A percentile compares a stretch with the other conserved stretches of the same genome.
Evolutionary conservation across 2,329 filamentous ascomycete genomes (phyloP).

Genomic region (Rugonectria rugulosa): DNA sequence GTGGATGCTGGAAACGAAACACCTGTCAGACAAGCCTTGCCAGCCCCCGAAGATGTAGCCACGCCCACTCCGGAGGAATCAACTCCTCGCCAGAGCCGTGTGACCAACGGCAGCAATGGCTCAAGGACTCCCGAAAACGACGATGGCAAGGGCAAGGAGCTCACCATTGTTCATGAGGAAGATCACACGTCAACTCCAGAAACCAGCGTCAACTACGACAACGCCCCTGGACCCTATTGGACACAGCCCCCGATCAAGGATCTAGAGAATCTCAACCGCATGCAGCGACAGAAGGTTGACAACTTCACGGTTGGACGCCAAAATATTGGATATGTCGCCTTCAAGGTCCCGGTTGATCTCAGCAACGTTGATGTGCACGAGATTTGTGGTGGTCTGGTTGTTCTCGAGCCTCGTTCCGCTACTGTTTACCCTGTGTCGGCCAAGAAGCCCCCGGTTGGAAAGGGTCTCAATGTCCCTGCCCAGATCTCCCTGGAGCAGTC

Average conservation of each 20-base stretch:
- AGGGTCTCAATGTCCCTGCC: slow-evolving; percentile 91
- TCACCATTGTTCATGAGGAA: slow-evolving; percentile 81
- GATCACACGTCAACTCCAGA: slow-evolving; percentile 48
- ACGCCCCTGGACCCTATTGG: slow-evolving; percentile 81
- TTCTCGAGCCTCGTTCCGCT: slow-evolving; percentile 77
- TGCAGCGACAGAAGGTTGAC: slow-evolving; percentile 76
- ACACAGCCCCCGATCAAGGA: slow-evolving; percentile 80
- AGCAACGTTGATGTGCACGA: slow-evolving; percentile 80
- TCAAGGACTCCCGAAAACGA: slow-evolving; percentile 69
- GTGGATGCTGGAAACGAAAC: slow-evolving; percentile 47
- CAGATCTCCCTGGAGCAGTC: slow-evolving; percentile 90
- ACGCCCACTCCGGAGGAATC: slow-evolving; percentile 46
- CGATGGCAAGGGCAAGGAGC: slow-evolving; percentile 75
- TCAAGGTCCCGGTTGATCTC: slow-evolving; percentile 84
- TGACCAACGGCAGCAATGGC: slow-evolving; percentile 46
- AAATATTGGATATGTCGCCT: slow-evolving; percentile 81
- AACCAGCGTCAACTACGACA: slow-evolving; percentile 44
- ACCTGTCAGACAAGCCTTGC: slow-evolving; percentile 44
- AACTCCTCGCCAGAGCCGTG: slow-evolving; percentile 60
- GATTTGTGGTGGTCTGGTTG: slow-evolving; percentile 79
- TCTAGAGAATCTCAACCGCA: slow-evolving; percentile 79
- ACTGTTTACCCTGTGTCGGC: slow-evolving; percentile 84
- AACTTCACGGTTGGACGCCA: slow-evolving; percentile 84
- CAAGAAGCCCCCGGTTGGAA: slow-evolving; percentile 84
- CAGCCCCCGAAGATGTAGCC: slow-evolving; percentile 44